Base-by-base conservation (phyloP, 345 rosid genomes). In the Eucalyptus cloeziana region DNA sequence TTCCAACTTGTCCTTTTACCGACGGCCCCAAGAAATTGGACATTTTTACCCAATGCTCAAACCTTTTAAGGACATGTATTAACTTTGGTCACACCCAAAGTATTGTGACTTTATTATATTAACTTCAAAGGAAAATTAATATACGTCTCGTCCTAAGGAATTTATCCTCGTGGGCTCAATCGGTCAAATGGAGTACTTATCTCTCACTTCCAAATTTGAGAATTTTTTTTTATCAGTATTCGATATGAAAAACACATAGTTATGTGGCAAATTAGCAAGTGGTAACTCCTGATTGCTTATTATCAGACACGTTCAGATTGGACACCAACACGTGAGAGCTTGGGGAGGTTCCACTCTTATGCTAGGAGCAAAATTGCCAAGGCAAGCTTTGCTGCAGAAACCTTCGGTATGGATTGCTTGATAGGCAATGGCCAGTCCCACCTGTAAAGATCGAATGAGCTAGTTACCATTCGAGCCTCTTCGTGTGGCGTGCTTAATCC, bases 231-330 rank as follows among this genome's bases (percentile, higher is more conserved):
- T 56, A 4, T 22, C 0, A n/a, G 11, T 67, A 8, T 67, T 15
- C 10, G 0, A 3, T n/a, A 67, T 15, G 1, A 4, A 67, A 17
- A 10, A 69, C 13, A 69, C 13, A 1, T 5, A 10, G 4, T 69
- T 33, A 69, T 69, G 80, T 16, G 24, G 80, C 6, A 31, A 31
- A 52, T 67, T 15, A 31, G 79, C 43, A 31, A 67, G 21, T 15
- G 21, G 2, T 12, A 67, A 31, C 79, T 67, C 40, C 24, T 0
- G 21, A 67, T 67, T 31, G 6, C 79, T 67, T 67, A 31, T 8
- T 67, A n/a, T n/a, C 33, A 67, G 79, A 67, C 79, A 31, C 21
- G 22, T 67, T 67, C 40, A 16, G 10, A 67, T 67, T 4, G 79
- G 79, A 67, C 79, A 67, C 79, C 79, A 31, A 67, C 22, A 16